Conservation (phyloP, 1,284 basidiomycete genomes). For the Trichosporon ovoides region DNA sequence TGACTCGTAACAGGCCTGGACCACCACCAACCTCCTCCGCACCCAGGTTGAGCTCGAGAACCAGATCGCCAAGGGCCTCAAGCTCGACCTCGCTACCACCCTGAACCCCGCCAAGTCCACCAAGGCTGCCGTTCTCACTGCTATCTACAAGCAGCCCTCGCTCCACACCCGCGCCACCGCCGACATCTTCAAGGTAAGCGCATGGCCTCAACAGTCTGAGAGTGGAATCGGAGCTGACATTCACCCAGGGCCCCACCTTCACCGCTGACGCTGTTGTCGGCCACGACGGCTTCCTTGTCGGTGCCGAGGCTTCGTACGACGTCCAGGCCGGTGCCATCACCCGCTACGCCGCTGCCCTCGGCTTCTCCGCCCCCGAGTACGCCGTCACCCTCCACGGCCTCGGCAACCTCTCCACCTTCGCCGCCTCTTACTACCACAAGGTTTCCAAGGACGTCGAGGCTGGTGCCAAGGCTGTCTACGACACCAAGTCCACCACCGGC, state of each 20-base stretch:
- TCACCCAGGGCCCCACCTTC: constrained; percentile 79
- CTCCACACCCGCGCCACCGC: constrained; percentile 87
- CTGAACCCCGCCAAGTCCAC: constrained; percentile 67
- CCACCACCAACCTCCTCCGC: constrained; percentile 80
- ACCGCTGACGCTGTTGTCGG: constrained; percentile 93
- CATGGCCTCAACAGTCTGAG: neutral
- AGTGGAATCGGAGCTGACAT: constrained; percentile 11
- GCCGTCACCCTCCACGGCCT: constrained; percentile 91
- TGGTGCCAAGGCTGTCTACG: constrained; percentile 95
- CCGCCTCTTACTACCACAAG: constrained; percentile 98
- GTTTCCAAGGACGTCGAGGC: constrained; percentile 89
- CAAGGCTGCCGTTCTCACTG: constrained; percentile 74
- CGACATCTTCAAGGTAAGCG: constrained; percentile 85
- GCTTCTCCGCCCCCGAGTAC: constrained; percentile 86
- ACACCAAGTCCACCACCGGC: constrained; percentile 81
- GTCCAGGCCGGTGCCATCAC: constrained; percentile 88
- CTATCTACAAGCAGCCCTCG: constrained; percentile 93
- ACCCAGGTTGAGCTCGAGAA: constrained; percentile 94
- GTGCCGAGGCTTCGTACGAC: constrained; percentile 95
- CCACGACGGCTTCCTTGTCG: constrained; percentile 94
- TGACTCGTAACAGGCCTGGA: constrained; percentile 62
- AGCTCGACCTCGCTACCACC: constrained; percentile 82
- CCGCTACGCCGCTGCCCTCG: constrained; percentile 85
- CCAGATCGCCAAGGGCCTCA: constrained; percentile 95
- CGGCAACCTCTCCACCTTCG: constrained; percentile 89